phyloP scores from a whole-genome alignment of 345 rosid genomes.

The Rhizophora mangle region DNA sequence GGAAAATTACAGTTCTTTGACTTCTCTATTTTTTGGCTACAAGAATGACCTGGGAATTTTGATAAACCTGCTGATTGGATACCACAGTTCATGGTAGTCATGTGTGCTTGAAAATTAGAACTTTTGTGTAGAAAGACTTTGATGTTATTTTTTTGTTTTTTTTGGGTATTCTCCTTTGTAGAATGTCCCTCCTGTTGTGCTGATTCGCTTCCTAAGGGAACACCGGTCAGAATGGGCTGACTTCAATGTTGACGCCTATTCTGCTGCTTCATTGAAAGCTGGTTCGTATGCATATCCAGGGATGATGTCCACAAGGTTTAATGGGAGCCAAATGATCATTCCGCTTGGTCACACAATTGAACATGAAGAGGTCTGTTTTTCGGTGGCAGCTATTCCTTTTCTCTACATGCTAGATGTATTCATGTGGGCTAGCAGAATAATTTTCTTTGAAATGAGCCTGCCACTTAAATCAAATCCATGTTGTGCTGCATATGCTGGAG shows the following conservation, averaged over 20 bases:
- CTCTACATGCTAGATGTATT: not conserved
- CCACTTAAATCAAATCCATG: too few species aligned
- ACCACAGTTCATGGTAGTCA: not conserved
- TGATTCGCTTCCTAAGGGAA: slow-evolving; percentile 91
- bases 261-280: slow-evolving; percentile 82
- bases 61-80: too few species aligned
- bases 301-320: slow-evolving; percentile 89
- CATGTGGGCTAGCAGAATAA: not conserved
- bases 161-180: slow-evolving; percentile 23
- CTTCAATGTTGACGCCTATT: slow-evolving; percentile 96
- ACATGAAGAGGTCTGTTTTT: slow-evolving; percentile 80
- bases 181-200: slow-evolving; percentile 95
- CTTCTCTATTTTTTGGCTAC: too few species aligned
- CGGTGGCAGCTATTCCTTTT: not conserved
- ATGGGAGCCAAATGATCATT: slow-evolving; percentile 93
- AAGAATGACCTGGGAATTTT: too few species aligned
- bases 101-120: not conserved
- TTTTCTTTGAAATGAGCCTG: not conserved
- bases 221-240: slow-evolving; percentile 99
- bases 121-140: not conserved
- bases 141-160: not conserved
- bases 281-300: slow-evolving; percentile 82
- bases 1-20: too few species aligned
- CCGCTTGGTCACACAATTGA: slow-evolving; percentile 97
- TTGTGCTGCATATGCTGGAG: too few species aligned